Evolutionary conservation across 495 filamentous ascomycete species (phyloP).

Genomic region (Penicillium verhagenii): DNA sequence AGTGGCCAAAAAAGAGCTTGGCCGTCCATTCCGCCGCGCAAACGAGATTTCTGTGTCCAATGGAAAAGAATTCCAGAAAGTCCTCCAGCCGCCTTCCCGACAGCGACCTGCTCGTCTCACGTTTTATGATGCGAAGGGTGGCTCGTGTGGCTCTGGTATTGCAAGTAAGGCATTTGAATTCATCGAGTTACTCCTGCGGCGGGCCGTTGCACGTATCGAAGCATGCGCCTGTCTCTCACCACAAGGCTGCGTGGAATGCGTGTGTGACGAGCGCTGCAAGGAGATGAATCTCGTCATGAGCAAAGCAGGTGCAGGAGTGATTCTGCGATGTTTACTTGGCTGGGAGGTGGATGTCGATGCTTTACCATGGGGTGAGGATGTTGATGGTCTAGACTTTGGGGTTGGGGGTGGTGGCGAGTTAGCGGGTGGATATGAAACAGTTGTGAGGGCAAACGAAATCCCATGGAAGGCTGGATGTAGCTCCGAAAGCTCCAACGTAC

Average conservation of each 20-base stretch:
- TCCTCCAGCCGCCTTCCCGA: conserved; percentile 51
- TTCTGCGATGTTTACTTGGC: conserved; percentile 72
- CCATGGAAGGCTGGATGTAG: conserved; percentile 42
- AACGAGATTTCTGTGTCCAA: conserved; percentile 15
- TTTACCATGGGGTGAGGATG: conserved; percentile 76
- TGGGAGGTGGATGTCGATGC: conserved; percentile 71
- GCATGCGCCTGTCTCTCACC: conserved; percentile 60
- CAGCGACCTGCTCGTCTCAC: conserved; percentile 87
- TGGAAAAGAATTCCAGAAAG: conserved; percentile 15
- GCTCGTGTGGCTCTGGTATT: conserved; percentile 78
- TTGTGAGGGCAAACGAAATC: conserved; percentile 69
- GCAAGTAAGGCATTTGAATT: conserved; percentile 92
- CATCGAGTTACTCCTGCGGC: conserved; percentile 70
- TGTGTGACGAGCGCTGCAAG: conserved; percentile 80
- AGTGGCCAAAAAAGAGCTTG: conserved; percentile 68
- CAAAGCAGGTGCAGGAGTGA: conserved; percentile 80
- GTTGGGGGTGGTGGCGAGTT: conserved; percentile 42
- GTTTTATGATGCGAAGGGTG: conserved; percentile 94
- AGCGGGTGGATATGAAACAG: conserved; percentile 78
- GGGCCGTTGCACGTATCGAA: conserved; percentile 77
- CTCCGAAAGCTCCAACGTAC: conserved; percentile 15
- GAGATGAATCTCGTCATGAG: conserved; percentile 91
- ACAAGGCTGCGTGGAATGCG: conserved; percentile 85
- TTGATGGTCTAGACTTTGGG: conserved; percentile 22
- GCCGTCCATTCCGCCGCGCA: conserved; percentile 29